These are phyloP conservation scores for Babjeviella inositovora DNA, from an alignment of 805 yeast species.

Conservation along the genomic window DNA sequence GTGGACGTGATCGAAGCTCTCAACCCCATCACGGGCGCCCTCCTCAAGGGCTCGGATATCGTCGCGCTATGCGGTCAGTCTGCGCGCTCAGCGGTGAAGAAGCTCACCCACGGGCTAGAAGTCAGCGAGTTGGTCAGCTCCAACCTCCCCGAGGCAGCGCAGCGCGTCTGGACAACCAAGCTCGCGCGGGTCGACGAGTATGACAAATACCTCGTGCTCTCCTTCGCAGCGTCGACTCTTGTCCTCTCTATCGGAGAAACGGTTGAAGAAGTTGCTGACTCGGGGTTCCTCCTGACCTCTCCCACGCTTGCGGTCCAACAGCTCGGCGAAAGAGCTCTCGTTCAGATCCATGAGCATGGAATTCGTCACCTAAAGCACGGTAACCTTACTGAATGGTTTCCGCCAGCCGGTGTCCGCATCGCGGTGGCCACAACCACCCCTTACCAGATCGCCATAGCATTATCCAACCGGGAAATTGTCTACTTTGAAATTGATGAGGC, in stretches of 20 bases:
- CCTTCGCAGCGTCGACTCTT: constrained; percentile 51
- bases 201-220: constrained; percentile 52
- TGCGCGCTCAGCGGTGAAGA: constrained; percentile 26
- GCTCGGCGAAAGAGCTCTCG: constrained; percentile 43
- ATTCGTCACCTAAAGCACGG: constrained; percentile 34
- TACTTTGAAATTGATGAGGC: constrained; percentile 68
- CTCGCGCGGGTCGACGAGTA: constrained; percentile 20
- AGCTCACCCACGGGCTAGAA: constrained; percentile 39
- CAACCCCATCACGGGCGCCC: constrained; percentile 35
- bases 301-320: constrained; percentile 57
- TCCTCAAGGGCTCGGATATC: constrained; percentile 14
- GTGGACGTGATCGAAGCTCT: constrained; percentile 31
- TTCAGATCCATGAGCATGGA: constrained; percentile 64
- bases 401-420: constrained; percentile 64
- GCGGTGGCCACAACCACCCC: constrained; percentile 43
- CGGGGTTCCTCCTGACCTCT: constrained; percentile 38
- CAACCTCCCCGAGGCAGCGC: constrained; percentile 54
- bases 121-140: constrained; percentile 54
- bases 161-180: constrained; percentile 49
- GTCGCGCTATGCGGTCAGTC: constrained; percentile 23
- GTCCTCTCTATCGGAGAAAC: constrained; percentile 68
- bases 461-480: constrained; percentile 60
- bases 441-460: constrained; percentile 52
- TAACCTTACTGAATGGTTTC: constrained; percentile 52
- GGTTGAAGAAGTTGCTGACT: constrained; percentile 54